Percentiles rank a stretch among this genome's conserved stretches.
phyloP scores from a whole-genome alignment of 306 rosid species.

The Fagus crenata region DNA sequence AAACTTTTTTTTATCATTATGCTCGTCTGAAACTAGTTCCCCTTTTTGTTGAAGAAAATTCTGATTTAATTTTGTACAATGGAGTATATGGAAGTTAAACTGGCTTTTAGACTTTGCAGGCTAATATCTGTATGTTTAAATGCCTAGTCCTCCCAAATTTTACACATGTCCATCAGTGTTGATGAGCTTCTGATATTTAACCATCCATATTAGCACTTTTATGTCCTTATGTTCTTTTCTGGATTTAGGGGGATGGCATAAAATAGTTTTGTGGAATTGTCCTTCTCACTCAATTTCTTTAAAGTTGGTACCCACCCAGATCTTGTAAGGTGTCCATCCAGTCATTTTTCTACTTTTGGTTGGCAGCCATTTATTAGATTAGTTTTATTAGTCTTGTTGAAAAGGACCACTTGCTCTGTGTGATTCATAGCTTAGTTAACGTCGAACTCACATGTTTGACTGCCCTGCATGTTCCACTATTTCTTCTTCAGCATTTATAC shows the following conservation, averaged over 20 bases:
- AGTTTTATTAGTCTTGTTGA: not conserved
- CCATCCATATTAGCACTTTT: not conserved
- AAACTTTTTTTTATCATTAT: not conserved
- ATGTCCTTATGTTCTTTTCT: not conserved
- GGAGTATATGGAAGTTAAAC: not conserved
- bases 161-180: not conserved
- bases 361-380: not conserved
- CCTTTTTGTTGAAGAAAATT: not conserved
- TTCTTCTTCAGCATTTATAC: not conserved
- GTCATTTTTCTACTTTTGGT: not conserved
- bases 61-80: not conserved
- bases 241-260: not conserved
- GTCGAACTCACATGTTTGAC: not conserved
- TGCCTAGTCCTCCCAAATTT: not conserved
- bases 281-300: not conserved
- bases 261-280: not conserved
- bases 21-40: not conserved
- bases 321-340: not conserved
- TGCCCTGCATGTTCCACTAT: not conserved
- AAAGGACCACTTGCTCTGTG: not conserved
- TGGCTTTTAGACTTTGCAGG: conserved; percentile 1
- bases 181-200: not conserved
- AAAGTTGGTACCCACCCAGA: not conserved
- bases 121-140: not conserved
- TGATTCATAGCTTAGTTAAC: not conserved